Evolutionary conservation across 768 basidiomycete genomes (phyloP).

Genomic region (Pleurotus sapidus): DNA sequence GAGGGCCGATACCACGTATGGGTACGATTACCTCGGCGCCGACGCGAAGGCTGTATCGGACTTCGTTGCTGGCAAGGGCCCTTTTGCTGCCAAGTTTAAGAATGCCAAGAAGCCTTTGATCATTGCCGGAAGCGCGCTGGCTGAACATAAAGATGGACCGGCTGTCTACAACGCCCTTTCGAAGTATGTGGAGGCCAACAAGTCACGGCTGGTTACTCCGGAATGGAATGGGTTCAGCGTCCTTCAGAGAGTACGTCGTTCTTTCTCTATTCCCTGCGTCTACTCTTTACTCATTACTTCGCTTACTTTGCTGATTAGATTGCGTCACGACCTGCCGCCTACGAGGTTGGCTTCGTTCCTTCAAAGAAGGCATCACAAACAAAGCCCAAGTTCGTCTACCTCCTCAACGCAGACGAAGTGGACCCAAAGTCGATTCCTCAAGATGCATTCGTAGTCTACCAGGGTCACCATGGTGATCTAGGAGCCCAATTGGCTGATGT

Average conservation of each 20-base stretch:
- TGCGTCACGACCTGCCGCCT: constrained; percentile 91
- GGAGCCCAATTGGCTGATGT: constrained; percentile 98
- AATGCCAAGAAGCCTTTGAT: constrained; percentile 89
- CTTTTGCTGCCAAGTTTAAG: constrained; percentile 85
- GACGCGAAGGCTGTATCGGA: constrained; percentile 72
- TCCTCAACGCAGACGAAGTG: constrained; percentile 94
- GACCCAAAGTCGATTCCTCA: constrained; percentile 84
- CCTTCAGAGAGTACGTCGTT: constrained; percentile 80
- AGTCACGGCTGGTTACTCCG: constrained; percentile 69
- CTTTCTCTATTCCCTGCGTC: background rate
- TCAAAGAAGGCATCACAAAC: constrained; percentile 71
- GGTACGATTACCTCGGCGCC: constrained; percentile 86
- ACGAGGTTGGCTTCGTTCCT: constrained; percentile 92
- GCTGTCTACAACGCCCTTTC: constrained; percentile 75
- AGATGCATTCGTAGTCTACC: constrained; percentile 96
- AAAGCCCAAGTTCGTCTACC: constrained; percentile 93
- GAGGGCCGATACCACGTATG: constrained; percentile 87
- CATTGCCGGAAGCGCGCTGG: constrained; percentile 85
- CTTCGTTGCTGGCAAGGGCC: constrained; percentile 74
- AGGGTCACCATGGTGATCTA: constrained; percentile 96
- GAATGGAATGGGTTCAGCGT: constrained; percentile 97
- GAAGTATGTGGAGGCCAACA: constrained; percentile 78
- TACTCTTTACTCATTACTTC: background rate
- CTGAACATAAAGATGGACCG: constrained; percentile 82
- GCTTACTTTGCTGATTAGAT: constrained; percentile 40